Evolutionary conservation across 352 stramenopile species (phyloP).

Genomic region (Thalassiosira hispida): DNA sequence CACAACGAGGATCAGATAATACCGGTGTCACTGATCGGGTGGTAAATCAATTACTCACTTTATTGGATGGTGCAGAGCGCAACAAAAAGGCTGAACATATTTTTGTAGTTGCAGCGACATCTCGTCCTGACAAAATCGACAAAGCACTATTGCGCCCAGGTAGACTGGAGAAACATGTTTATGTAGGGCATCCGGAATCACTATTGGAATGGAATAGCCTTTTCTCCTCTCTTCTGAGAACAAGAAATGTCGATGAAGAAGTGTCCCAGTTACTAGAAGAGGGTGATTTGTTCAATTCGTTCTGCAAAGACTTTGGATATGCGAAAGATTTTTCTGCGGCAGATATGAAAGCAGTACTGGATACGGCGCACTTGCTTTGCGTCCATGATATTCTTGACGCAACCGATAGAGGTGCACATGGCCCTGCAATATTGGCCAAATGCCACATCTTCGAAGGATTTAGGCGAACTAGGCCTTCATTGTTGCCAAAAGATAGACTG

Average conservation of each 20-base stretch:
- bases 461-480: constrained; percentile 39
- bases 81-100: constrained; percentile 69
- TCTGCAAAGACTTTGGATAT: constrained; percentile 57
- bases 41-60: constrained; percentile 98
- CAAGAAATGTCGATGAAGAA: constrained; percentile 63
- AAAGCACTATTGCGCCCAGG: constrained; percentile 93
- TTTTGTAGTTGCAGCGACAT: constrained; percentile 96
- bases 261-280: constrained; percentile 27
- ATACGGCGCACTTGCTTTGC: constrained; percentile 92
- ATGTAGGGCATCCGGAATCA: constrained; percentile 89
- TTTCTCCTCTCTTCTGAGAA: constrained; percentile 84
- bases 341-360: constrained; percentile 93
- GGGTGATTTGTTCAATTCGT: constrained; percentile 29
- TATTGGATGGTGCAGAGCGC: constrained; percentile 95
- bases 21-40: constrained; percentile 96
- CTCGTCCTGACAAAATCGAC: constrained; percentile 96
- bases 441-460: constrained; percentile 49
- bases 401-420: background rate
- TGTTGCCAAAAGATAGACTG: constrained; percentile 30
- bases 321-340: constrained; percentile 90
- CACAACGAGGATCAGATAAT: constrained; percentile 91
- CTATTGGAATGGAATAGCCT: constrained; percentile 84
- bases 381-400: constrained; percentile 86
- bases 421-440: constrained; percentile 23
- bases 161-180: constrained; percentile 94